Evolutionary conservation across 2,329 filamentous ascomycete species (phyloP), one percentile per base, ranked within the genome.

Genomic region (Xylariaceae sp.): DNA sequence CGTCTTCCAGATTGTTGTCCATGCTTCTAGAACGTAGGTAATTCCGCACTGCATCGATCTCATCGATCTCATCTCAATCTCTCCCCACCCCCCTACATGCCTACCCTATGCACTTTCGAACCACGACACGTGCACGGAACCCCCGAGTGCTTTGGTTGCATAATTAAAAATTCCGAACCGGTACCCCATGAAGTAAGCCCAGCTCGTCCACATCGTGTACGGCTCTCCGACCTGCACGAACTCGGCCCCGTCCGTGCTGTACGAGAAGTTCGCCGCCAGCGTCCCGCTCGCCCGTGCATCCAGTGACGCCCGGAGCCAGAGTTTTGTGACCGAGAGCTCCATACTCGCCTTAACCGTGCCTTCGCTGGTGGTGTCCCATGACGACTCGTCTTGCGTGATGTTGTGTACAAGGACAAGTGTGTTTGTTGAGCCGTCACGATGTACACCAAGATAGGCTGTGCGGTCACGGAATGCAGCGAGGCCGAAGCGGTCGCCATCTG

Each of bases 401-500:
- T 73, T 73, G 51, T 77, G 72, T 6, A 74, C 69, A 0, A 77
- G 65, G 2, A 71, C 64, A 0, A 77, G 60, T 6, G 64, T 68
- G 53, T 72, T 67, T 1, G 57, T 61, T 45, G 61, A 59, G 1
- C 70, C 73, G 8, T 71, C 69, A 53, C 76, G 75, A 60, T 76
- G 67, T 13, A 85, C 68, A 2, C 79, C 82, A 30, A 85, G 79
- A 66, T 78, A 85, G 0, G 80, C 80, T 0, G 75, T 76, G 8
- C 73, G 71, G 62, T 85, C 80, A 1, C 83, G 77, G 71, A 86
- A 82, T 4, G 79, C 71, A 0, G 80, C 78, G 0, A 83, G 72
- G 1, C 83, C 83, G 0, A 77, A 74, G 9, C 77, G 73, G 62
- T 85, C 83, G 2, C 82, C 83, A 55, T 78, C 75, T 0, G 70